Base-by-base conservation (phyloP, 352 stramenopile species). In the Plasmopara viticola region DNA sequence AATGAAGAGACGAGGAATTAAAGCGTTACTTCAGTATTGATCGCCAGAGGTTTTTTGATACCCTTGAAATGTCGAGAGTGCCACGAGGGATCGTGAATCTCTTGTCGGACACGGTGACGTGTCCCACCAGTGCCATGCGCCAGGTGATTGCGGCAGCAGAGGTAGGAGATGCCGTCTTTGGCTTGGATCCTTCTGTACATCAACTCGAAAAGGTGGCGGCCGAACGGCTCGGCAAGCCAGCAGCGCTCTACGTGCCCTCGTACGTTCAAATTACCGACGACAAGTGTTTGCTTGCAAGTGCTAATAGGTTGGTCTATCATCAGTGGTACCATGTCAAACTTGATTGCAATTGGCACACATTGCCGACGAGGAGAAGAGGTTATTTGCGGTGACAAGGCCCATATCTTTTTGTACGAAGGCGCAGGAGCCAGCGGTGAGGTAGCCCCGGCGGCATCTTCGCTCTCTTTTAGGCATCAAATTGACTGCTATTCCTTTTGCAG, bases 361-460 rank as follows among this genome's bases (percentile, higher is more conserved):
- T 98, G 95, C 72, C 66, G 91, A 49, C 87, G 88, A 41, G 87
- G 81, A 2, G 79, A 95, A 57, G 90, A 97, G 70, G 87, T 98
- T 61, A 97, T 99, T 55, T 74, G 98, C 44, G 96, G 96, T 25
- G 71, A 93, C 53, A 81, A 95, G 61, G 89, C 91, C 30, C 96
- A 99, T 66, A 97, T 99, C 45, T 98, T 96, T 72, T 67, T 97
- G 41, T 99, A 98, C 66, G 96, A 99, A 80, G 92, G 87, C 48
- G 92, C 78, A 6, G 94, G 93, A 37, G 80, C 87, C 2, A 94
- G 68, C 44, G 80, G 83, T 93, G 45, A 52, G 70, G 62, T 46
- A 33, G 15, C 41, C 39, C 40, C n/a, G 1, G 6, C n/a, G n/a
- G n/a, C n/a, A n/a, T n/a, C n/a, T n/a, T n/a, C n/a, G n/a, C 28